Evolutionary conservation across 768 basidiomycete species (phyloP), one percentile per base, ranked within the genome.

Genomic region (Pulveroboletus frians): DNA sequence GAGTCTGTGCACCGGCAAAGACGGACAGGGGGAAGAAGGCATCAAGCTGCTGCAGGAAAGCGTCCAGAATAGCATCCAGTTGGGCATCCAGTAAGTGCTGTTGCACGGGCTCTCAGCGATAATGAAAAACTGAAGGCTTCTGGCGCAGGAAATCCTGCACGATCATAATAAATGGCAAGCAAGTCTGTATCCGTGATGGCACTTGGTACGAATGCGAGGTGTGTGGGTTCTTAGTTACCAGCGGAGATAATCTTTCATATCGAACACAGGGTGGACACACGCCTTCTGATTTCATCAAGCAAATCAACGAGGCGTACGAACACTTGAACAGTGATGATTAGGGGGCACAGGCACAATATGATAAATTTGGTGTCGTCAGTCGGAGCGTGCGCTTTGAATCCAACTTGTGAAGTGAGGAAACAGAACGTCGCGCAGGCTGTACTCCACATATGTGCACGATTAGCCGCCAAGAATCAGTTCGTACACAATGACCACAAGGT

Each of bases 401-500:
- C 39, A 51, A 39, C 40, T 43, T 45, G 52, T 21, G 36, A 53
- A 43, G 47, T 38, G 54, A 39, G 46, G 52, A 60, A 58, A 50
- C 43, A 41, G 55, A 47, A 39, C 26, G 49, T 13, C 35, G 47
- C 14, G 55, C 51, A 53, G 54, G 54, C 36, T 26, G 27, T 39
- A 54, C 43, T 21, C 58, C 53, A 30, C 30, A 30, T 36, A 55
- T 56, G 38, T 47, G 47, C 43, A 57, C 34, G 51, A 61, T 72
- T 50, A 75, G 51, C 70, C 71, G 49, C 89, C 81, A 55, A 88
- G 76, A 31, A 85, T 73, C 40, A 95, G 69, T 70, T 93, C 91
- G 67, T 91, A 94, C 54, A 85, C 59, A 59, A 96, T 93, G 57
- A 98, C 81, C 59, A 90, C 67, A 46, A 92, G 77, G 70, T 98